These are phyloP conservation scores for Colletotrichum sp. DNA, from an alignment of 2,329 filamentous ascomycete species.

Conservation along the genomic window DNA sequence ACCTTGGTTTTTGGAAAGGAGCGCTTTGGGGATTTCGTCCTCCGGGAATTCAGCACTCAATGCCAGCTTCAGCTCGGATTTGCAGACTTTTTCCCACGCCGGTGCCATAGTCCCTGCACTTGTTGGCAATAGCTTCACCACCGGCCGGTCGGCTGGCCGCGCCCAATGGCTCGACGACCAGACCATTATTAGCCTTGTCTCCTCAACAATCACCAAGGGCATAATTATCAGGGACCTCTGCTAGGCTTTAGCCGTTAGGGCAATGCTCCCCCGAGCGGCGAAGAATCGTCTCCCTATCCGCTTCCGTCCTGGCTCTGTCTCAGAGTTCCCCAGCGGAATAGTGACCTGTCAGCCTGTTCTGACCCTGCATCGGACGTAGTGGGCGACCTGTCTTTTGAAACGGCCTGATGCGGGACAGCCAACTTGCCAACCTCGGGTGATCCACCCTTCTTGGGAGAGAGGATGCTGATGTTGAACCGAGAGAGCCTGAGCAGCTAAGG, in stretches of 20 bases:
- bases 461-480: background rate
- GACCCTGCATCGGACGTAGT: conserved; percentile 13
- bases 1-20: background rate
- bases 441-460: background rate
- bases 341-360: background rate
- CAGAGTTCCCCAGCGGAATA: conserved; percentile 12
- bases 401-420: conserved; percentile 8
- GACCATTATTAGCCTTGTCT: background rate
- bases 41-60: background rate
- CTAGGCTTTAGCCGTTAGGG: background rate
- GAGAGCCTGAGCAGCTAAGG: background rate
- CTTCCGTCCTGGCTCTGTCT: conserved; percentile 16
- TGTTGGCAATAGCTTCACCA: conserved; percentile 1
- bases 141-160: background rate
- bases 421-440: background rate
- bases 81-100: background rate
- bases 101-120: background rate
- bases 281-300: background rate
- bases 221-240: background rate
- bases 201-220: background rate
- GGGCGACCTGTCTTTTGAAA: conserved; percentile 11
- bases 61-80: background rate
- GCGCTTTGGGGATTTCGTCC: background rate
- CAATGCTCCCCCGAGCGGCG: background rate
- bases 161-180: background rate